Conservation (phyloP, 2,329 filamentous ascomycete genomes). For the Stagonosporopsis chrysanthemi region DNA sequence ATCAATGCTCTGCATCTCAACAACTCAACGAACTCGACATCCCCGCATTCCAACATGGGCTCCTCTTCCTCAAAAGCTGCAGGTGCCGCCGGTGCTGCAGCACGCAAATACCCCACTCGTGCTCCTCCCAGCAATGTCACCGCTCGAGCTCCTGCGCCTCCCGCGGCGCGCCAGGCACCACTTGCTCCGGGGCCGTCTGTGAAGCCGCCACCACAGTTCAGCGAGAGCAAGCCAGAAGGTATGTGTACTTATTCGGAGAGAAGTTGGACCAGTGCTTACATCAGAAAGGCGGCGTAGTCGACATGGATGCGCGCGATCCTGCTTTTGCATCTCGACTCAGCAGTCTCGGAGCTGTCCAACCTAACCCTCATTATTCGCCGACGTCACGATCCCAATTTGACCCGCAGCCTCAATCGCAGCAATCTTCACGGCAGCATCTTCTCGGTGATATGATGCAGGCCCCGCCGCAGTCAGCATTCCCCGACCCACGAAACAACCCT, state of each 20-base stretch:
- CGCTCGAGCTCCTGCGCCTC: slow-evolving; percentile 37
- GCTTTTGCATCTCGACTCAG: slow-evolving; percentile 83
- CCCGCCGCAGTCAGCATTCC: slow-evolving; percentile 40
- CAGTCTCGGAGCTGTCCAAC: slow-evolving; percentile 65
- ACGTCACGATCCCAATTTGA: slow-evolving; percentile 59
- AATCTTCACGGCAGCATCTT: slow-evolving; percentile 19
- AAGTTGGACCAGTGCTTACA: neutral
- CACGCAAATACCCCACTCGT: slow-evolving; percentile 64
- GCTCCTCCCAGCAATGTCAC: slow-evolving; percentile 48
- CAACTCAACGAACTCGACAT: slow-evolving; percentile 17
- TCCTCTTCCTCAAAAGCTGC: slow-evolving; percentile 65
- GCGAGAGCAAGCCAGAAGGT: slow-evolving; percentile 51
- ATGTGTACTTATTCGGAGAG: slow-evolving; percentile 2
- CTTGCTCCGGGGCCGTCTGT: slow-evolving; percentile 49
- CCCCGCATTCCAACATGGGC: slow-evolving; percentile 54
- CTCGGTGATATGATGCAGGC: slow-evolving; percentile 44
- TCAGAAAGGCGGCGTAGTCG: slow-evolving; percentile 55
- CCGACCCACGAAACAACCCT: slow-evolving; percentile 57
- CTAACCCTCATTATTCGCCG: slow-evolving; percentile 63
- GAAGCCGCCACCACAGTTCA: slow-evolving; percentile 51
- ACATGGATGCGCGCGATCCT: slow-evolving; percentile 67
- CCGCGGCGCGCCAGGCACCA: slow-evolving; percentile 40
- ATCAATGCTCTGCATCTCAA: slow-evolving; percentile 35
- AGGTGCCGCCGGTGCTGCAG: slow-evolving; percentile 57
- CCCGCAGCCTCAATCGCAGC: slow-evolving; percentile 37